phyloP scores from a whole-genome alignment of 2,329 filamentous ascomycete genomes.

The Trichoderma aggressivum region DNA sequence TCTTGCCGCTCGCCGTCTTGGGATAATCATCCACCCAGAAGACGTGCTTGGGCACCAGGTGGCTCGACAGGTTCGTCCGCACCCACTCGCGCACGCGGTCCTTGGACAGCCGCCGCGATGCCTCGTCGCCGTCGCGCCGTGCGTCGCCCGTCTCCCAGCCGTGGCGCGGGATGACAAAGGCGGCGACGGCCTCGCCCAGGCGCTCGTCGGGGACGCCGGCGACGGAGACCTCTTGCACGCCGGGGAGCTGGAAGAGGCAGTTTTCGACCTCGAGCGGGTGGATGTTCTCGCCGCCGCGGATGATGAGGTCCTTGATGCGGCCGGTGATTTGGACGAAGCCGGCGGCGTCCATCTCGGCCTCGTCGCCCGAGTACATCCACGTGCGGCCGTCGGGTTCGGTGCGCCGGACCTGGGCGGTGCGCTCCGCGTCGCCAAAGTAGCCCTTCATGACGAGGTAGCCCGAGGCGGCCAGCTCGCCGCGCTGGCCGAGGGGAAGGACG shows the following conservation, averaged over 20 bases:
- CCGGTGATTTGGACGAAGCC: conserved; percentile 89
- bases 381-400: conserved; percentile 42
- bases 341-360: conserved; percentile 76
- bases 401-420: conserved; percentile 64
- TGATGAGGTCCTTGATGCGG: conserved; percentile 92
- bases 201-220: conserved; percentile 78
- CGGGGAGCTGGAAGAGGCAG: conserved; percentile 69
- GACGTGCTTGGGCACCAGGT: conserved; percentile 84
- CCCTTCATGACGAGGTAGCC: conserved; percentile 90
- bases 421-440: conserved; percentile 74
- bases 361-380: conserved; percentile 94
- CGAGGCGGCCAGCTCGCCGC: conserved; percentile 76
- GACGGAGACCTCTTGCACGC: conserved; percentile 73
- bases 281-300: conserved; percentile 92
- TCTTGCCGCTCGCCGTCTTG: conserved; percentile 95
- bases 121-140: conserved; percentile 27
- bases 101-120: conserved; percentile 42
- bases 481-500: conserved; percentile 60
- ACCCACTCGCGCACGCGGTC: conserved; percentile 72
- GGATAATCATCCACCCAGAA: conserved; percentile 84
- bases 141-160: conserved; percentile 29
- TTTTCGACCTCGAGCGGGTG: conserved; percentile 92
- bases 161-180: conserved; percentile 64
- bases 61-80: conserved; percentile 60
- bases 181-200: conserved; percentile 83